Base-by-base conservation (phyloP, 2,329 filamentous ascomycete genomes). In the Scorias spongiosa region DNA sequence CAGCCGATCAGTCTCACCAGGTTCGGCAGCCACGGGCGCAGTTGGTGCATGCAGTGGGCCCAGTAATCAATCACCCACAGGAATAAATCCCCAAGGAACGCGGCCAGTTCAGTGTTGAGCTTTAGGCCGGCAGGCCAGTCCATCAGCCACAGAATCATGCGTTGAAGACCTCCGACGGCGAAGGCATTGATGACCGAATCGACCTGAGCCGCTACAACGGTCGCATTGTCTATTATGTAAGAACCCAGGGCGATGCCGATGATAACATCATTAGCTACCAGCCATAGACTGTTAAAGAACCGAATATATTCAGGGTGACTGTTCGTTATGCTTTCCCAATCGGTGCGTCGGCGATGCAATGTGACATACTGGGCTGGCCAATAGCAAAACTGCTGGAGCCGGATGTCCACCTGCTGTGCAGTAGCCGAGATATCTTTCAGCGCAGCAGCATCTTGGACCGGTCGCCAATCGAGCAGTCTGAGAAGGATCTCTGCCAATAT, bases 51-150 rank as follows among this genome's bases (percentile, higher is more conserved):
- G 56, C 81, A 91, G 53, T 74, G 82, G 45, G 85, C 84, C 91
- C 91, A 98, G 59, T 95, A 93, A 51, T 95, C 88, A 51, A 98
- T 96, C 40, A 98, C 91, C 91, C 91, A 98, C 2, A 96, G 69
- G 58, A 98, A 98, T 2, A 98, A 67, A 57, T 96, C 89, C 49
- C 91, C 91, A 10, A 98, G 73, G 54, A 98, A 98, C n/a, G 77
- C 75, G 2, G 88, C 91, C 34, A 98, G 70, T 62, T 98, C 89
- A 44, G 78, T 88, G 60, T 98, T 98, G 32, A 98, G 74, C 63
- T 98, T 98, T 51, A 98, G 67, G 29, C 91, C 91, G 40, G 87
- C 91, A 8, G 91, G 91, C 79, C 83, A 93, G 44, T 84, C 84
- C 84, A 91, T 95, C 39, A 98, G 71, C 91, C 91, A 98, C 5